Percentiles rank a stretch among this genome's conserved stretches.
Conservation (phyloP, 2,329 filamentous ascomycete species). For the Penicillium digitatum region DNA sequence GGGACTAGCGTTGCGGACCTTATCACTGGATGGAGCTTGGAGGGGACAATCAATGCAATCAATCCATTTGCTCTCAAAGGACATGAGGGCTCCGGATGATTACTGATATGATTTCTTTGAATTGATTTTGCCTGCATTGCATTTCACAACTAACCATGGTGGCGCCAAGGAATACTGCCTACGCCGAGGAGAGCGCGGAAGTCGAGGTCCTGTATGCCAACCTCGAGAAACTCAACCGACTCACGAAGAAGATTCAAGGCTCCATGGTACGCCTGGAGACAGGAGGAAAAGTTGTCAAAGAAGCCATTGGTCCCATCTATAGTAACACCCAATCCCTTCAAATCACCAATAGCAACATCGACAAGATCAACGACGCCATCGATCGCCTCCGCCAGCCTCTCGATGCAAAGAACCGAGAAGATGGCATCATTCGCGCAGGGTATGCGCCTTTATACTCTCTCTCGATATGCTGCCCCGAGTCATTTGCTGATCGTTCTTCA, state of each 20-base stretch:
- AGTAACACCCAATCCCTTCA: conserved; percentile 88
- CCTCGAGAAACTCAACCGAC: conserved; percentile 84
- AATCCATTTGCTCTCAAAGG: not conserved
- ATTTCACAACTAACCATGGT: conserved; percentile 44
- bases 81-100: conserved; percentile 10
- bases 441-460: conserved; percentile 32
- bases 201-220: conserved; percentile 64
- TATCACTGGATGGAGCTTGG: conserved; percentile 14
- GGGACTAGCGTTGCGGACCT: conserved; percentile 24
- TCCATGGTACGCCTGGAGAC: conserved; percentile 79
- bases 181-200: conserved; percentile 64
- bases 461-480: not conserved
- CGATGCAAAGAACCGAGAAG: conserved; percentile 86
- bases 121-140: conserved; percentile 15
- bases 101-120: conserved; percentile 18
- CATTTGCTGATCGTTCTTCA: conserved; percentile 24
- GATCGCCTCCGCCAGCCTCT: conserved; percentile 85
- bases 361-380: conserved; percentile 79
- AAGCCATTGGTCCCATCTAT: conserved; percentile 88
- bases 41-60: conserved; percentile 6
- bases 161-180: conserved; percentile 53
- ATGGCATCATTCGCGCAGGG: conserved; percentile 82
- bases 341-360: conserved; percentile 82
- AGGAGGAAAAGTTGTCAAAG: conserved; percentile 83
- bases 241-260: conserved; percentile 93